Conservation (phyloP, 73 alveolate species). For the Paramecium pentaurelia region DNA sequence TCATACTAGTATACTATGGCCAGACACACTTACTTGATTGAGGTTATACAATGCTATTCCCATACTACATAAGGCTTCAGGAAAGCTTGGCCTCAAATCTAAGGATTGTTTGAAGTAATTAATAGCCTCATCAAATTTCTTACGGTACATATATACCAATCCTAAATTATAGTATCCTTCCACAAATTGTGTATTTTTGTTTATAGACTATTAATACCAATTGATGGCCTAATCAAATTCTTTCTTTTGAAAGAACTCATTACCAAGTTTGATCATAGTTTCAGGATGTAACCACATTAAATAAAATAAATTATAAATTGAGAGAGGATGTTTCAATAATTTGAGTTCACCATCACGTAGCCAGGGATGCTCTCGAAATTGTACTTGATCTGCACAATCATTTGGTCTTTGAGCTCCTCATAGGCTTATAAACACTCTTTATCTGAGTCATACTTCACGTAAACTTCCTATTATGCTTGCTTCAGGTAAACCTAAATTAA, state of each 20-base stretch:
- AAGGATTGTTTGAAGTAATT: conserved; percentile 3
- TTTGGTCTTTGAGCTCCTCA: background rate
- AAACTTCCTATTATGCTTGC: background rate
- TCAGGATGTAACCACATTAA: conserved; percentile 51
- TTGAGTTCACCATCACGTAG: conserved; percentile 1
- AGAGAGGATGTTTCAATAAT: conserved; percentile 11
- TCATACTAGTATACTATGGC: background rate
- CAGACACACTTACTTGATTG: background rate
- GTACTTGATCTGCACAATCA: background rate
- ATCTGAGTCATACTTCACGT: conserved; percentile 3
- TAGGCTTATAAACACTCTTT: background rate
- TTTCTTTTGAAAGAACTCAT: conserved; percentile 37
- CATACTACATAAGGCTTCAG: conserved; percentile 49
- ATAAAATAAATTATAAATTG: background rate
- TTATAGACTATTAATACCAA: conserved; percentile 33
- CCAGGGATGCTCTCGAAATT: conserved; percentile 34
- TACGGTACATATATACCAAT: conserved; percentile 34
- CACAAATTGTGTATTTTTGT: background rate
- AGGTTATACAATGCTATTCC: conserved; percentile 27
- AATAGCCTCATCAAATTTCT: conserved; percentile 14
- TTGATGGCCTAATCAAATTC: conserved; percentile 32
- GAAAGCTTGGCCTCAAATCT: conserved; percentile 14
- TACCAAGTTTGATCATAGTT: conserved; percentile 41
- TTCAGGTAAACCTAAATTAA: background rate
- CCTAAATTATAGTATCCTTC: conserved; percentile 47